Evolutionary conservation across 139 green algal species (phyloP), one percentile per base, ranked within the genome.

Genomic region (Trebouxia sp.): DNA sequence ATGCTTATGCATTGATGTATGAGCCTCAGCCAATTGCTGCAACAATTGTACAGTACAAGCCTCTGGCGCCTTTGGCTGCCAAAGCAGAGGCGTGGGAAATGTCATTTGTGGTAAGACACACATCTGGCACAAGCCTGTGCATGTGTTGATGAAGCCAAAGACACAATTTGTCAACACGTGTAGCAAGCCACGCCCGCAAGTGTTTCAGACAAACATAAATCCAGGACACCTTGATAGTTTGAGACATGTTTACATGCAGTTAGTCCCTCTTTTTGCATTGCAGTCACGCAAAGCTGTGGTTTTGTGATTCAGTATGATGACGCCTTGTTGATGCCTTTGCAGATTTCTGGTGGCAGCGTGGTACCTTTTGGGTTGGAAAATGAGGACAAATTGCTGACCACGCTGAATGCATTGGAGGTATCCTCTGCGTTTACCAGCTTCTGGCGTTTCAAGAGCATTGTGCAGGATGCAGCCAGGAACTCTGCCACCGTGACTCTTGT

Each of bases 81-180:
- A 72, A 72, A 43, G 62, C 62, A 45, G 62, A 72, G 35, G 62
- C 32, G 0, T 72, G 62, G 62, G 62, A 72, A 5, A 37, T 72
- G 35, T 45, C 62, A 42, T 72, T 72, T 15, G 43, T 72, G 15
- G 62, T 72, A 45, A 72, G 62, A 12, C 20, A 12, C 24, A 1
- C 6, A 7, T 45, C 20, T 0, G 32, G 32, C 26, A 24, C 24
- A 37, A 17, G 24, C 7, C 1, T 65, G 14, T 32, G n/a, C n/a
- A n/a, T n/a, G n/a, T n/a, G n/a, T n/a, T n/a, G n/a, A n/a, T n/a
- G n/a, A n/a, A n/a, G n/a, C n/a, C n/a, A n/a, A n/a, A n/a, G n/a
- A n/a, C n/a, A n/a, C n/a, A n/a, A n/a, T n/a, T n/a, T n/a, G n/a
- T n/a, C n/a, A n/a, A n/a, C n/a, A n/a, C n/a, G n/a, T n/a, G n/a